phyloP scores from a whole-genome alignment of 2,329 filamentous ascomycete genomes.

The Aspergillus sp. region DNA sequence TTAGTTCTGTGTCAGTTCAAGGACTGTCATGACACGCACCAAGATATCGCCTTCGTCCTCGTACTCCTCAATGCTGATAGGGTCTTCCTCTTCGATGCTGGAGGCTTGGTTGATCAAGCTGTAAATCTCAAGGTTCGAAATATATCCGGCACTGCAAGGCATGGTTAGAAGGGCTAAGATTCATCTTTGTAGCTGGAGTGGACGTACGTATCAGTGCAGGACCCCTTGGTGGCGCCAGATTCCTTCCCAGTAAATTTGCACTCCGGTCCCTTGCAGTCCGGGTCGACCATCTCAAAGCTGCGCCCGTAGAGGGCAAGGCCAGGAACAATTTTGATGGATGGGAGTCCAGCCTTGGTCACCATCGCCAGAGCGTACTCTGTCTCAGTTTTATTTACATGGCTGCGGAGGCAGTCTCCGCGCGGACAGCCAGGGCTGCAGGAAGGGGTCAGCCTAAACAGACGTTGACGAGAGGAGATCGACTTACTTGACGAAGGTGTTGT shows the following conservation, averaged over 20 bases:
- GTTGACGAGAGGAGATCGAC: neutral
- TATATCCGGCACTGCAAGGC: neutral
- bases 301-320: slow-evolving; percentile 3
- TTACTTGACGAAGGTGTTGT: neutral
- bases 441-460: neutral
- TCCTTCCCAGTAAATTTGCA: neutral
- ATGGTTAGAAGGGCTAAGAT: neutral
- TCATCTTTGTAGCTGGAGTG: neutral
- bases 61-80: neutral
- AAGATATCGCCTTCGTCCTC: neutral
- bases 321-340: neutral
- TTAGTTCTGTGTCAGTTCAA: neutral
- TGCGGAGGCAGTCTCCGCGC: slow-evolving; percentile 29
- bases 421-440: slow-evolving; percentile 20
- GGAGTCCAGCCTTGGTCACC: slow-evolving; percentile 18
- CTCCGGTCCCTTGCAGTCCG: neutral
- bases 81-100: neutral
- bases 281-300: slow-evolving; percentile 2
- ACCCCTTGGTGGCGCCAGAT: neutral
- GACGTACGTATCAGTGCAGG: slow-evolving; percentile 4
- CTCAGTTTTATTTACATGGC: slow-evolving; percentile 39
- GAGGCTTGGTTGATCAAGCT: neutral
- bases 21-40: neutral
- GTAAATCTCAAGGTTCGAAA: neutral
- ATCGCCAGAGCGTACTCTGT: slow-evolving; percentile 29